A percentile compares a stretch with the other conserved stretches of the same genome.
Conservation (phyloP, 768 basidiomycete genomes). For the Mycena kentingensis region DNA sequence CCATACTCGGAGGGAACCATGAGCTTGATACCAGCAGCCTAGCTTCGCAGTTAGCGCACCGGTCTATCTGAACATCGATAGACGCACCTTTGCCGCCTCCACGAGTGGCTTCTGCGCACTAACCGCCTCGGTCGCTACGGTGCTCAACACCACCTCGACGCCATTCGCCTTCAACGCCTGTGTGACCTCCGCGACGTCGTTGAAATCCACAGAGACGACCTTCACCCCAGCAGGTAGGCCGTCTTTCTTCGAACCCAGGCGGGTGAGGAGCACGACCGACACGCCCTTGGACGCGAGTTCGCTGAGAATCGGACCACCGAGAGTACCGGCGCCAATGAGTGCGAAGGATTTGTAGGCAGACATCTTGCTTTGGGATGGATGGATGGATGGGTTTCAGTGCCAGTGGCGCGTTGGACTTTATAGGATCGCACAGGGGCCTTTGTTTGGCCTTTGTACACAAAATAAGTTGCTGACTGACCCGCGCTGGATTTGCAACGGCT, state of each 20-base stretch:
- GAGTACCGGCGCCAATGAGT: slow-evolving; percentile 11
- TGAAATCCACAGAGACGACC: slow-evolving; percentile 30
- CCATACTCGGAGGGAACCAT: slow-evolving; percentile 44
- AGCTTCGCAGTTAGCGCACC: no score
- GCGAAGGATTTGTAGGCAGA: background rate
- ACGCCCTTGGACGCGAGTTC: slow-evolving; percentile 51
- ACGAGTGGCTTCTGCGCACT: slow-evolving; percentile 30
- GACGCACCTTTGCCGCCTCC: slow-evolving; percentile 38
- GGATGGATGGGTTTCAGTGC: no score
- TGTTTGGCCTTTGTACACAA: no score
- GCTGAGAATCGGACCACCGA: slow-evolving; percentile 32
- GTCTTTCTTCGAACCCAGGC: slow-evolving; percentile 10
- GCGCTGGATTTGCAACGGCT: no score
- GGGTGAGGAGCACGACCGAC: slow-evolving; percentile 19
- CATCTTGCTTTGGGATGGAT: no score
- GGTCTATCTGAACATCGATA: no score
- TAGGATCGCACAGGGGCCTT: no score
- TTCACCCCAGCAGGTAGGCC: slow-evolving; percentile 24
- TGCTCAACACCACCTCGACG: slow-evolving; percentile 37
- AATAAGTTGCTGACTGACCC: no score
- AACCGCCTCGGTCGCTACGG: slow-evolving; percentile 29
- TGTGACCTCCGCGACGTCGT: slow-evolving; percentile 25
- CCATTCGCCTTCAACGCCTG: slow-evolving; percentile 31
- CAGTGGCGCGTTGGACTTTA: no score
- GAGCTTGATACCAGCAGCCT: slow-evolving; percentile 37